Evolutionary conservation across 2,329 filamentous ascomycete genomes (phyloP), one percentile per base, ranked within the genome.

Genomic region (Teratosphaeriaceae sp.): DNA sequence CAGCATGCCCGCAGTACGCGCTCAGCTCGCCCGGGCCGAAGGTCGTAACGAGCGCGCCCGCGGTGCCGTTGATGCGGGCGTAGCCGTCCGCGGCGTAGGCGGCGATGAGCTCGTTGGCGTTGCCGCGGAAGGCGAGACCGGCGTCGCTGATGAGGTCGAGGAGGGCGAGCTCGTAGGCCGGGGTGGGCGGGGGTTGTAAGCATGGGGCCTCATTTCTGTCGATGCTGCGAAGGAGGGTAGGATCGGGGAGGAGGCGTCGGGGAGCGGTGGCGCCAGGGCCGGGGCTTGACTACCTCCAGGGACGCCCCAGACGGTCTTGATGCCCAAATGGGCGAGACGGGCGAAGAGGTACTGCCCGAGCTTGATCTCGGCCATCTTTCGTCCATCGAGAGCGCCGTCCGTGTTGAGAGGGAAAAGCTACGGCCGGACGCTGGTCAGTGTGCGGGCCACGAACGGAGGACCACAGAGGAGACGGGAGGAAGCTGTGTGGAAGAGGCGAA

Each of bases 41-140:
- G 1, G 84, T 87, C 30, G 84, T 88, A 12, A 88, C 65, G 37
- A 88, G 65, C 22, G 83, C 83, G 3, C 75, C 74, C 24, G 87
- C 79, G n/a, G n/a, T n/a, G 33, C 82, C 80, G 44, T 83, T 84
- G 46, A 86, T 74, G 49, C 84, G 76, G 43, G 83, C 83, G 60
- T 88, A 88, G 19, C 84, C 85, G 65, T 88, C 85, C n/a, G 85
- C 82, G 21, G 84, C 84, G 56, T 88, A 88, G 15, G 57, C 60
- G 21, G 55, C 59, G 38, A 63, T 64, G 29, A 65, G 50, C 39
- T 65, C 63, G 43, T 65, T 65, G 35, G 59, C 56, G 30, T 58
- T 57, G 40, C 60, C 60, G 16, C 63, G 45, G 64, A 65, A 68
- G 16, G 48, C 53, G n/a, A 69, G 45, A 3, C 62, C 62, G 2